Base-by-base conservation (phyloP, 805 yeast genomes). In the Metschnikowia colocasiae region DNA sequence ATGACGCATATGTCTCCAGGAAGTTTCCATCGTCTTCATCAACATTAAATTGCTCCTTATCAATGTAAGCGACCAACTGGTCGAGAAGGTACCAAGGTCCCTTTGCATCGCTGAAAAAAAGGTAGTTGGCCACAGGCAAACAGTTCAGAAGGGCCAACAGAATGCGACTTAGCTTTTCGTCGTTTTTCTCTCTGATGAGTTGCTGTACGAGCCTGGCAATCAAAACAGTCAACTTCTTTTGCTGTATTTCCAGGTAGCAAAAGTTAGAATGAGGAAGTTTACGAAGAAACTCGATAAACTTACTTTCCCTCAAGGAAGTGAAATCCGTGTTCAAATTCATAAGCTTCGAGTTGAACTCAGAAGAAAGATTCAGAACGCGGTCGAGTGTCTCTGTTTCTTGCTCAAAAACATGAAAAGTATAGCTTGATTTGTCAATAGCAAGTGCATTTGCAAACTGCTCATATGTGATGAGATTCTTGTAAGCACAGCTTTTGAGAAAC, bases 1-100 rank as follows among this genome's bases (percentile, higher is more conserved):
- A 82, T 33, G 86, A 82, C 1, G 87, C 71, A 57, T 82, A 86
- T 12, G 73, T 63, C 31, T 85, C 94, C 60, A 84, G 89, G 51
- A 77, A 79, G 53, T 79, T 77, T 47, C 73, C 71, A 45, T 80
- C 85, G 44, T 77, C 81, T 30, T 79, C 83, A 38, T 77, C 82
- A 7, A 51, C 50, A 9, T 40, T 29, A 30, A 55, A 55, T 16
- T 43, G 23, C 30, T 54, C 53, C 18, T 36, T 32, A 48, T 59
- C 62, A 16, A 60, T 44, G 35, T 58, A 54, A 26, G 51, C 49
- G 10, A 60, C 49, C 23, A 60, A 34, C 22, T 56, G 52, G 35
- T 54, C 53, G 34, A 72, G 53, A 42, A 68, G 61, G 8, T 25
- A 23, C 51, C 52, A 54, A 2, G 59, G 58, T 13, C 59, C 58